Evolutionary conservation across 2,329 filamentous ascomycete species (phyloP), one percentile per base, ranked within the genome.

Genomic region (Lasiodiplodia sp.): DNA sequence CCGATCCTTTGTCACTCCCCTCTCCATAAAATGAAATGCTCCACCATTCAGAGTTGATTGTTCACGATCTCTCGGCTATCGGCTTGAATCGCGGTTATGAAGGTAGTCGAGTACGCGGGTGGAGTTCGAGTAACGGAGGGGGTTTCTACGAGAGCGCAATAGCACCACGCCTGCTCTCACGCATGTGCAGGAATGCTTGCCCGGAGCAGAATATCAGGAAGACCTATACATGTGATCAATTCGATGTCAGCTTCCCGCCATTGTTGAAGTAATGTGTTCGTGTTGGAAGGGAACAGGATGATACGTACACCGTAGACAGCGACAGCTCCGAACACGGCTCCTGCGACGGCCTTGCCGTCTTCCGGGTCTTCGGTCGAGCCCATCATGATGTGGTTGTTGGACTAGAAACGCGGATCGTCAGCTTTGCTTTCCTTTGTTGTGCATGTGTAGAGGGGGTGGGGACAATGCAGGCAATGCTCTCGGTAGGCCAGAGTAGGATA

Each of bases 181-280:
- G 90, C 75, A 93, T 83, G 81, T 98, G 94, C 70, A 97, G 87
- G 77, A 92, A 88, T 71, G 94, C 95, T 80, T 98, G 95, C 73
- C 94, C 88, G 69, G 91, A 92, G 82, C 95, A 98, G 83, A 97
- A 97, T 63, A 96, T 86, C 68, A 97, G 87, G 85, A 98, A 98
- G 21, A 87, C 90, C 94, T 96, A 72, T 75, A 57, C 2, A 47
- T 16, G 38, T 66, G 11, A 21, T n/a, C n/a, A 37, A 18, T 62
- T 23, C 44, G 18, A 40, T 23, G 31, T 7, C 34, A 25, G 71
- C 23, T 23, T 34, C 10, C 34, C 3, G 18, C 6, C 21, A 40
- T 31, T 34, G 18, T 49, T 34, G 18, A 25, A 31, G 47, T 21
- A 4, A 12, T 5, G 2, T 23, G 28, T 18, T 21, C n/a, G 40